These are phyloP conservation scores for Porpolomopsis calyptriformis DNA, from an alignment of 768 basidiomycete species.

Conservation along the genomic window DNA sequence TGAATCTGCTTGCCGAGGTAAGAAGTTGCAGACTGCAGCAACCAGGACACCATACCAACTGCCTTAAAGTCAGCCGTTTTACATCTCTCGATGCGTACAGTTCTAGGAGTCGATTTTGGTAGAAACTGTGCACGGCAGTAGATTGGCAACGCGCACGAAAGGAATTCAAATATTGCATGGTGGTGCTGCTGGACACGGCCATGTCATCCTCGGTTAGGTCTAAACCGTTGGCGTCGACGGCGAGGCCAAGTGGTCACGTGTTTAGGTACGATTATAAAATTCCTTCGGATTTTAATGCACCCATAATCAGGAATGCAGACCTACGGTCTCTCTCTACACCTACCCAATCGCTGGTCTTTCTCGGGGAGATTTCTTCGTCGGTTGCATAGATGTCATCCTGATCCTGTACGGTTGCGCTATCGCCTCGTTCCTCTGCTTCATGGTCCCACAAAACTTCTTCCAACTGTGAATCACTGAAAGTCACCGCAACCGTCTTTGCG, in stretches of 20 bases:
- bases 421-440: constrained; percentile 44
- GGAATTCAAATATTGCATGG: not conserved
- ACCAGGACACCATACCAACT: constrained; percentile 46
- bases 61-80: constrained; percentile 62
- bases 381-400: constrained; percentile 50
- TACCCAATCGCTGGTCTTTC: constrained; percentile 56
- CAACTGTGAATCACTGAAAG: constrained; percentile 70
- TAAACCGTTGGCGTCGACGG: not conserved
- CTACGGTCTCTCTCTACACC: constrained; percentile 71
- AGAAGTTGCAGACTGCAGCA: not conserved
- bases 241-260: not conserved
- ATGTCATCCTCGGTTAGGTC: not conserved
- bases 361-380: constrained; percentile 45
- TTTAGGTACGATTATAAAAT: constrained; percentile 27
- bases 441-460: constrained; percentile 71
- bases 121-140: constrained; percentile 49
- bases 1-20: constrained; percentile 46
- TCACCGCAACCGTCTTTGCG: constrained; percentile 67
- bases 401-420: constrained; percentile 15
- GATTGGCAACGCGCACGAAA: constrained; percentile 13
- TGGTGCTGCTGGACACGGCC: not conserved
- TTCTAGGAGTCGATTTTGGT: constrained; percentile 75
- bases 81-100: constrained; percentile 67
- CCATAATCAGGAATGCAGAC: constrained; percentile 71
- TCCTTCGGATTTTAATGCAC: constrained; percentile 63